Percentiles rank a stretch among this genome's conserved stretches.
Conservation (phyloP, 1,284 basidiomycete genomes). For the Waitea zeae region DNA sequence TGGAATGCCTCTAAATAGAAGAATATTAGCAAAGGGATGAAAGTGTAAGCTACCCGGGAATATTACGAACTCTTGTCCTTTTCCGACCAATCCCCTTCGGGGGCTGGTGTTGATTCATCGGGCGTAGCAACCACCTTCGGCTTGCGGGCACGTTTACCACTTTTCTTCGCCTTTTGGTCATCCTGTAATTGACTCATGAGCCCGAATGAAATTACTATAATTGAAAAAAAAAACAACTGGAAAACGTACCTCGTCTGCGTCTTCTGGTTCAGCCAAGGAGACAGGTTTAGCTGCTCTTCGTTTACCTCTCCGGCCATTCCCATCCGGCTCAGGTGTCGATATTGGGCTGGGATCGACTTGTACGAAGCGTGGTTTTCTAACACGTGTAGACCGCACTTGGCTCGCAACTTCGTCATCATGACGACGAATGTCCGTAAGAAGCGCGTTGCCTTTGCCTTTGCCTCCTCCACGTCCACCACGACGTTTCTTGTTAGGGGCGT, state of each 20-base stretch:
- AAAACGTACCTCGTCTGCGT: conserved; percentile 2
- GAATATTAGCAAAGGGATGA: no score
- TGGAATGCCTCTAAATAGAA: no score
- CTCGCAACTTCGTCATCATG: conserved; percentile 52
- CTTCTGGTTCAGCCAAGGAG: conserved; percentile 1
- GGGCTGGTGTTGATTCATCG: neutral
- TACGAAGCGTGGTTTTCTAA: no score
- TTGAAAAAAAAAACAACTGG: neutral
- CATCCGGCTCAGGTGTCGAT: conserved; percentile 3
- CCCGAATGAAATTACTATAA: neutral
- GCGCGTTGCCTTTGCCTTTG: conserved; percentile 61
- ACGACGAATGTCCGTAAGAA: conserved; percentile 61
- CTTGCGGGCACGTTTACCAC: neutral
- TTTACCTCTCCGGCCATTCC: neutral
- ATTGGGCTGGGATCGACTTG: neutral
- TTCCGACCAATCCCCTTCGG: no score
- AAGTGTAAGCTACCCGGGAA: no score
- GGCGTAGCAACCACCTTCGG: neutral
- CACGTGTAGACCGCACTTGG: conserved; percentile 8
- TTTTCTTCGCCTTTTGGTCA: neutral
- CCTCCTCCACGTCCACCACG: conserved; percentile 36
- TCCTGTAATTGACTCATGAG: neutral
- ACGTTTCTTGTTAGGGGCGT: conserved; percentile 46
- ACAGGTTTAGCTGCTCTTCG: neutral
- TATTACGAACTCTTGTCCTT: no score